phyloP scores from a whole-genome alignment of 139 green algal species.

The Limnomonas spitsbergensis region DNA sequence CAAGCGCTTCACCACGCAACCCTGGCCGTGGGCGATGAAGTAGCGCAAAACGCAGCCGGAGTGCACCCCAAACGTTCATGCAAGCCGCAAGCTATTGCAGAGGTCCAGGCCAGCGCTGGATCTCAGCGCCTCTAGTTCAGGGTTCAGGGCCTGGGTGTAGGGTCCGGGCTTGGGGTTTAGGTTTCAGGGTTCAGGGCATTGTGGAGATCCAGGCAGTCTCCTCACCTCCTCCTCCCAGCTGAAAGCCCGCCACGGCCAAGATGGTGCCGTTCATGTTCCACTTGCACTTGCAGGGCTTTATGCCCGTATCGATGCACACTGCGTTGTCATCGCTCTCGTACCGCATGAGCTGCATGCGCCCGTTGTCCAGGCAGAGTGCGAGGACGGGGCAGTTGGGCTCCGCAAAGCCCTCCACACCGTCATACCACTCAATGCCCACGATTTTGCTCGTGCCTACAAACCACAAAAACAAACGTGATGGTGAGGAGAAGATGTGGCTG shows the following conservation, averaged over 20 bases:
- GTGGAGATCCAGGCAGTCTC: no score
- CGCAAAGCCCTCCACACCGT: slow-evolving; percentile 56
- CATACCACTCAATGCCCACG: slow-evolving; percentile 76
- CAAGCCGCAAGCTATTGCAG: no score
- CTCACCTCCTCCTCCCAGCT: slow-evolving; percentile 36
- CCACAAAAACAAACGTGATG: not conserved
- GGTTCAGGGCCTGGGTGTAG: no score
- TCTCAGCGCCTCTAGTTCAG: no score
- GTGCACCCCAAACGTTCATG: no score
- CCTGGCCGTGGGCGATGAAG: no score
- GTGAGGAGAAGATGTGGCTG: not conserved
- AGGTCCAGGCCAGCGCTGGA: no score
- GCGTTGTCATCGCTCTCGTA: slow-evolving; percentile 67
- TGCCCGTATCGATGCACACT: slow-evolving; percentile 68
- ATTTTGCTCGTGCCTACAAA: slow-evolving; percentile 44
- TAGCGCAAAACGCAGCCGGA: no score
- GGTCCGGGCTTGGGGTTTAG: no score
- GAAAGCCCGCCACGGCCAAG: slow-evolving; percentile 59
- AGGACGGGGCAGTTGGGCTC: slow-evolving; percentile 66
- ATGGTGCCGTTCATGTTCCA: slow-evolving; percentile 72
- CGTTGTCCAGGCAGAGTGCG: slow-evolving; percentile 68
- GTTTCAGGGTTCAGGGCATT: no score
- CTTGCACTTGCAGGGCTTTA: slow-evolving; percentile 51
- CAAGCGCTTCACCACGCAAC: no score
- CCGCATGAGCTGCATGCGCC: slow-evolving; percentile 50